Evolutionary conservation across 805 yeast genomes (phyloP), one percentile per base, ranked within the genome.

Genomic region (Hanseniaspora mollemarum): DNA sequence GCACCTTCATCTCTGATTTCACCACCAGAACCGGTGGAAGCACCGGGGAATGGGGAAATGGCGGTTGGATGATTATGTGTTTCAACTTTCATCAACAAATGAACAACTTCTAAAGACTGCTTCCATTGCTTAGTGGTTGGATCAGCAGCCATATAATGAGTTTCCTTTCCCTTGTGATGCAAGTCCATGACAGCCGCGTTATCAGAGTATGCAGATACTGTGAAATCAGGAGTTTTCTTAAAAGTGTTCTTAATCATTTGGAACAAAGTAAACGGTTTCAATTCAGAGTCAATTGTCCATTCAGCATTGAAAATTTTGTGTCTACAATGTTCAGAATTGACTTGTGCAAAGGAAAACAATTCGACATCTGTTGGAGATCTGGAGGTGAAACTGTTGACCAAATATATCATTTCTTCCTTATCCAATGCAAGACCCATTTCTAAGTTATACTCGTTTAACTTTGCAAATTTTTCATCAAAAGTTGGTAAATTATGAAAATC

Each of bases 1-100:
- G 99, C 98, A 70, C 96, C 98, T 71, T 92, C 99, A 68, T 92
- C 99, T 75, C 99, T 85, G 62, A 92, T 92, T 70, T 92, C 99
- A 72, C 99, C 99, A 66, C 99, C 99, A 10, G 97, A 88, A 56
- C 99, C 99, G 13, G 99, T 92, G 39, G 99, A 95, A 29, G 99
- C 99, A 67, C 99, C 99, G 2, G 98, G 88, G 69, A 87, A 92
- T 37, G 99, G 99, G 22, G 97, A 90, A 4, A 92, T 96, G 0
- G 98, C 98, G 24, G 99, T 92, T 51, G 99, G 99, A 67, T 92
- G 99, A 70, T 92, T 92, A 67, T 92, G 99, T 24, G 99, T 92
- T 70, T 92, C 99, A 48, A 92, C 98, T 67, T 92, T 92, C 62
- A 88, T 85, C 58, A 92, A 71, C 61, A 94, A 86, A 57, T 88